Percentiles rank a stretch among this genome's conserved stretches.
These are phyloP conservation scores for Pseudozyma pruni DNA, from an alignment of 1,284 basidiomycete genomes.

Conservation along the genomic window DNA sequence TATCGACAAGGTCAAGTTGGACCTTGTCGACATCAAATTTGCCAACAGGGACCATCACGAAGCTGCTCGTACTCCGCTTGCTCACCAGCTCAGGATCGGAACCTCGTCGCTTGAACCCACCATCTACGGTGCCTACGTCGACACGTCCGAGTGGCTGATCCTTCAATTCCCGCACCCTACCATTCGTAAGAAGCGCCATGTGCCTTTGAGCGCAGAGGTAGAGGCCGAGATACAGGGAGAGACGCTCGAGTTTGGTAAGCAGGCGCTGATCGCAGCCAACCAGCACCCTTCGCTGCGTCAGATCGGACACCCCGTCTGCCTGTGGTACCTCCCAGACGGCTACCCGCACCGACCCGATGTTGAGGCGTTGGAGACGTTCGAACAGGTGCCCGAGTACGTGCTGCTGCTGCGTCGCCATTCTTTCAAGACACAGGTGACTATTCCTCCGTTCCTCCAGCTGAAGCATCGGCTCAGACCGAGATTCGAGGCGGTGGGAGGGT, in stretches of 20 bases:
- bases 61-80: too few species aligned
- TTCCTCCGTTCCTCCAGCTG: background rate
- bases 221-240: too few species aligned
- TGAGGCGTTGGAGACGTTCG: background rate
- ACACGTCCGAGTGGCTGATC: background rate
- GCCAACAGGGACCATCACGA: background rate
- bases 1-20: background rate
- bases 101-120: too few species aligned
- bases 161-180: slow-evolving; percentile 9
- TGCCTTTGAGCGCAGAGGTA: too few species aligned
- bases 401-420: background rate
- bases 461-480: background rate
- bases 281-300: background rate
- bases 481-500: too few species aligned
- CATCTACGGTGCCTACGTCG: slow-evolving; percentile 2
- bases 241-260: background rate
- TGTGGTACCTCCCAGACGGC: background rate
- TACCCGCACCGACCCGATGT: slow-evolving; percentile 5
- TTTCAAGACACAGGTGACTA: background rate
- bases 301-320: background rate
- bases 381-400: background rate
- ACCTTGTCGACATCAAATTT: slow-evolving; percentile 13
- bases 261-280: background rate
- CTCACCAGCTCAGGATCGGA: too few species aligned
- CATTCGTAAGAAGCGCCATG: background rate